phyloP scores from a whole-genome alignment of 2,329 filamentous ascomycete species.

The Cladosporium sphaerospermum region DNA sequence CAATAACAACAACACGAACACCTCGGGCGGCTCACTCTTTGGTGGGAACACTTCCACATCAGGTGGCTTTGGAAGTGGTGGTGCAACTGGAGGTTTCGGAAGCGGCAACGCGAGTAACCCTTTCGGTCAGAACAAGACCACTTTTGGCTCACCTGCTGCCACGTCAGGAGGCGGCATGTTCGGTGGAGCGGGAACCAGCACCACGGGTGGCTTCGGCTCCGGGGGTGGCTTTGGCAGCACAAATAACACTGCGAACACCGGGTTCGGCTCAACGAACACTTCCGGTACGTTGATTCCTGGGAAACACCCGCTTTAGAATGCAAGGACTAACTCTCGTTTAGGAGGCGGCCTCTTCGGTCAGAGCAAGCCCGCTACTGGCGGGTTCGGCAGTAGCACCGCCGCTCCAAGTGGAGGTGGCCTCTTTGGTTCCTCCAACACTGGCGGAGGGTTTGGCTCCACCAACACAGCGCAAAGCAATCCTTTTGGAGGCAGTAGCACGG shows the following conservation, averaged over 20 bases:
- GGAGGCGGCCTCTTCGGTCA: slow-evolving; percentile 34
- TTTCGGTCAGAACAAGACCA: slow-evolving; percentile 47
- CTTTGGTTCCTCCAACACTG: slow-evolving; percentile 21
- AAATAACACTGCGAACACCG: slow-evolving; percentile 20
- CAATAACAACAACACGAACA: slow-evolving; percentile 17
- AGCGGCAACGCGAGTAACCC: slow-evolving; percentile 15
- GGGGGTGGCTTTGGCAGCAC: slow-evolving; percentile 32
- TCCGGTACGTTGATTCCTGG: not conserved
- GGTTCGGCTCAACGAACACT: slow-evolving; percentile 33
- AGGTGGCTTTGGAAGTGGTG: slow-evolving; percentile 14
- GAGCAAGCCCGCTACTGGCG: slow-evolving; percentile 25
- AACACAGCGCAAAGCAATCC: slow-evolving; percentile 29
- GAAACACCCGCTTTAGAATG: not conserved
- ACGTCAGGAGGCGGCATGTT: slow-evolving; percentile 34
- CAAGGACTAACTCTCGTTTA: slow-evolving; percentile 27
- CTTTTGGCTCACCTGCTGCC: slow-evolving; percentile 36
- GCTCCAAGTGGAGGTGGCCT: slow-evolving; percentile 20
- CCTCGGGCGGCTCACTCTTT: slow-evolving; percentile 27
- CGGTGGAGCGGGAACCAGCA: slow-evolving; percentile 34
- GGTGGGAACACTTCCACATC: slow-evolving; percentile 21
- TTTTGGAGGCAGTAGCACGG: slow-evolving; percentile 46
- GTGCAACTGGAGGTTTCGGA: slow-evolving; percentile 20
- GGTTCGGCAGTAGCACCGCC: slow-evolving; percentile 29
- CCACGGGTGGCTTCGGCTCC: slow-evolving; percentile 37
- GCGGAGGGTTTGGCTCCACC: slow-evolving; percentile 31